phyloP scores from a whole-genome alignment of 1,284 basidiomycete genomes.

The Boletus calvinii region DNA sequence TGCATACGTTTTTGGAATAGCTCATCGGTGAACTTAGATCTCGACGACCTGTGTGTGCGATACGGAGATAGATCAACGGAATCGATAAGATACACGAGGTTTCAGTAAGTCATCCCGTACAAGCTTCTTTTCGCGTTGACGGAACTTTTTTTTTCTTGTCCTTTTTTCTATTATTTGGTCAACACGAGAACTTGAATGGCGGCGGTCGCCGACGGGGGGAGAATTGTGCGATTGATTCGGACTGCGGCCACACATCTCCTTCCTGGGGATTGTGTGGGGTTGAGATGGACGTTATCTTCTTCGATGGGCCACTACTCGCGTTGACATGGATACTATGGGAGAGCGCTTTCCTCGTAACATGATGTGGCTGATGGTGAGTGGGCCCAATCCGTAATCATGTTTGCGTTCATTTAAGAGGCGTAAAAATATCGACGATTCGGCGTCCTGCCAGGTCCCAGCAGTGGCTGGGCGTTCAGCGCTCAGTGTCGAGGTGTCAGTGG shows the following conservation, averaged over 20 bases:
- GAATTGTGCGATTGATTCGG: conserved; percentile 12
- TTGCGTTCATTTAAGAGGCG: conserved; percentile 5
- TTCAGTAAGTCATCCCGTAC: conserved; percentile 9
- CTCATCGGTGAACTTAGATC: conserved; percentile 21
- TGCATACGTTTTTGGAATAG: conserved; percentile 14
- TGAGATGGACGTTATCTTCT: conserved; percentile 15
- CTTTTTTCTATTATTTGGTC: background rate
- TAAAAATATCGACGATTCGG: conserved; percentile 4
- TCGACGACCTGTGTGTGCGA: conserved; percentile 15
- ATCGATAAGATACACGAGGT: conserved; percentile 36
- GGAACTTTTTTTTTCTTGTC: background rate
- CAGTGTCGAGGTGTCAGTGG: background rate
- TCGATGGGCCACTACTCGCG: conserved; percentile 5
- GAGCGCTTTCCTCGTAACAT: conserved; percentile 4
- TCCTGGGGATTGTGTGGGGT: conserved; percentile 21
- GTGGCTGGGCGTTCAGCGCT: background rate
- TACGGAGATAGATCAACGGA: conserved; percentile 23
- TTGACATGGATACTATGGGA: conserved; percentile 34
- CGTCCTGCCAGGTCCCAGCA: too few species aligned
- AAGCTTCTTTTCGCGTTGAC: conserved; percentile 3
- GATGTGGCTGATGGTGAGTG: background rate
- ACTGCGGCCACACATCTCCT: conserved; percentile 1
- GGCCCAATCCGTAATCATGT: background rate
- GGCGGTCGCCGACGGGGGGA: conserved; percentile 16
- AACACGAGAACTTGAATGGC: conserved; percentile 10